Evolutionary conservation across 495 filamentous ascomycete genomes (phyloP), one percentile per base, ranked within the genome.

Genomic region (Venustampulla echinocandica): DNA sequence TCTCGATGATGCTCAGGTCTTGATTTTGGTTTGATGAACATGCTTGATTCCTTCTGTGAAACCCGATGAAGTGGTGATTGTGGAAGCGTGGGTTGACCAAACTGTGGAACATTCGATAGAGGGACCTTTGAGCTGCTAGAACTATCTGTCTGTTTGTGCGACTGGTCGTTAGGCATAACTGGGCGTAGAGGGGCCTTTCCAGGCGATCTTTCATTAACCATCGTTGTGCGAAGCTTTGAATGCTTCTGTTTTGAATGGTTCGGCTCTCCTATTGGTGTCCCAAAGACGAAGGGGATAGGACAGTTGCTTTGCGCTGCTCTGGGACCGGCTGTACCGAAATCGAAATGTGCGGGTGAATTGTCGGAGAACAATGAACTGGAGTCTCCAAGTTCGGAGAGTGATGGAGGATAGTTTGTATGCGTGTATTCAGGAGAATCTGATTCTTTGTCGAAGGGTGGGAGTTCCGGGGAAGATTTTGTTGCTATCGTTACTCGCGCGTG

Each of bases 301-400:
- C 36, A 42, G n/a, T 28, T 24, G 35, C 23, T 52, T 3, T 34
- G 15, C 3, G 30, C 4, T 4, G 33, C 2, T 19, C 22, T 46
- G 14, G 21, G 3, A 5, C 10, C 11, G 10, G 22, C 20, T 39
- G 11, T 19, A 3, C 35, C 47, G 25, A 53, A 55, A 24, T 47
- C 38, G 33, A 52, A 46, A 10, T 42, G 38, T 13, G 48, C 27
- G 10, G 47, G 30, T 24, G 37, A 47, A 20, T 48, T 38, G 44
- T 46, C 20, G 10, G 55, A 61, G 51, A 65, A 60, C n/a, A 65
- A 34, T 2, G 58, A 63, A 39, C 52, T 63, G 10, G 56, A 61
- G 27, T 65, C 53, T 10, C 62, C 62, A 46, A 65, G 49, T 3
- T 51, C 40, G 42, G 51, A 55, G n/a, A 55, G 45, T 2, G 10